A percentile compares a stretch with the other conserved stretches of the same genome.
Evolutionary conservation across 148 eudicot genomes (phyloP).

Genomic region (Chenopodium quinoa): DNA sequence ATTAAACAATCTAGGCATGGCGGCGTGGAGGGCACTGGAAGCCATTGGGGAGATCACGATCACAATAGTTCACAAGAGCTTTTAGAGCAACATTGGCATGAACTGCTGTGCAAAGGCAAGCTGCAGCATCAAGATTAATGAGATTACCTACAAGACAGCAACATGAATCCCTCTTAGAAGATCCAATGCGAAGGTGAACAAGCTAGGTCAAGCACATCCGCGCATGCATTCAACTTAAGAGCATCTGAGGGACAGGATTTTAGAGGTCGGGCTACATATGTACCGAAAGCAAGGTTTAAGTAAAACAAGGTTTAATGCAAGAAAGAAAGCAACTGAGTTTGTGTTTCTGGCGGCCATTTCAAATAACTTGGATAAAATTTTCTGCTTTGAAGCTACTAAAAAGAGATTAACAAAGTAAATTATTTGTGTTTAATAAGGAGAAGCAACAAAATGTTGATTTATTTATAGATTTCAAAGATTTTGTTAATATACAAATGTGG

Average conservation of each 20-base stretch:
- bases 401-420: too few relatives aligned
- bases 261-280: not conserved
- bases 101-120: not conserved
- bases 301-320: not conserved
- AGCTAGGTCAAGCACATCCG: slow-evolving; percentile 1
- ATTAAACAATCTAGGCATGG: too few relatives aligned
- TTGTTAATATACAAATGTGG: too few relatives aligned
- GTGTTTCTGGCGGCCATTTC: not conserved
- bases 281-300: not conserved
- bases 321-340: not conserved
- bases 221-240: slow-evolving; percentile 1
- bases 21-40: not conserved
- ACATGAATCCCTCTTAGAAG: not conserved
- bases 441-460: too few relatives aligned
- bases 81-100: slow-evolving; percentile 2
- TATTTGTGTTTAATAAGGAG: too few relatives aligned
- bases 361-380: too few relatives aligned
- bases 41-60: not conserved
- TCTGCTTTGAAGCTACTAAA: too few relatives aligned
- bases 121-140: slow-evolving; percentile 2
- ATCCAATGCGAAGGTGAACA: not conserved
- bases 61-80: not conserved
- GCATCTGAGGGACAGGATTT: not conserved
- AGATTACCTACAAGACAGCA: not conserved
- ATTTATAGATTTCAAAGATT: too few relatives aligned